Evolutionary conservation across 1,284 basidiomycete species (phyloP).

Genomic region (Marasmius oreades): DNA sequence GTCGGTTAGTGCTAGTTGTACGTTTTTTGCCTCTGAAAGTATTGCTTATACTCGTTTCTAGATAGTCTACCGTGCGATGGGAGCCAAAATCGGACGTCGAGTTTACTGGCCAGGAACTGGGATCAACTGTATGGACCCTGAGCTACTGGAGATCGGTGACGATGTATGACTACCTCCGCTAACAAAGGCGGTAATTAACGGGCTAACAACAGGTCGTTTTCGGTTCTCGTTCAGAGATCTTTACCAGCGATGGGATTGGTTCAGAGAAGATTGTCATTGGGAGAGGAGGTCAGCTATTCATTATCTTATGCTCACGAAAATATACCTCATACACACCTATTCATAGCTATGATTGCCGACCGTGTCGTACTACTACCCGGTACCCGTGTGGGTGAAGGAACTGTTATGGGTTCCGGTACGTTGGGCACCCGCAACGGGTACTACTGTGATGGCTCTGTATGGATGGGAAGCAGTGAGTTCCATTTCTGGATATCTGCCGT

Average conservation of each 20-base stretch:
- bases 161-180: constrained; percentile 21
- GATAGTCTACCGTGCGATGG: constrained; percentile 39
- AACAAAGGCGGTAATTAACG: background rate
- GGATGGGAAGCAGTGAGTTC: constrained; percentile 41
- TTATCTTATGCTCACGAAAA: background rate
- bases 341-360: constrained; percentile 44
- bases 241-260: constrained; percentile 39
- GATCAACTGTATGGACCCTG: constrained; percentile 40
- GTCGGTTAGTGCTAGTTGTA: constrained; percentile 23
- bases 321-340: background rate
- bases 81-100: constrained; percentile 41
- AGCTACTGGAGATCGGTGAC: constrained; percentile 42
- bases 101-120: constrained; percentile 47
- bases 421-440: constrained; percentile 34
- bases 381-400: constrained; percentile 33
- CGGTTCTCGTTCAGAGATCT: constrained; percentile 40
- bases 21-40: background rate
- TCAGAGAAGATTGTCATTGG: constrained; percentile 36
- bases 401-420: constrained; percentile 40
- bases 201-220: constrained; percentile 29
- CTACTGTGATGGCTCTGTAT: constrained; percentile 41
- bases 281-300: constrained; percentile 21
- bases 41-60: constrained; percentile 12
- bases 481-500: constrained; percentile 37
- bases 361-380: constrained; percentile 41